Evolutionary conservation across 805 yeast species (phyloP), one percentile per base, ranked within the genome.

Genomic region (Yamadazyma akitaensis): DNA sequence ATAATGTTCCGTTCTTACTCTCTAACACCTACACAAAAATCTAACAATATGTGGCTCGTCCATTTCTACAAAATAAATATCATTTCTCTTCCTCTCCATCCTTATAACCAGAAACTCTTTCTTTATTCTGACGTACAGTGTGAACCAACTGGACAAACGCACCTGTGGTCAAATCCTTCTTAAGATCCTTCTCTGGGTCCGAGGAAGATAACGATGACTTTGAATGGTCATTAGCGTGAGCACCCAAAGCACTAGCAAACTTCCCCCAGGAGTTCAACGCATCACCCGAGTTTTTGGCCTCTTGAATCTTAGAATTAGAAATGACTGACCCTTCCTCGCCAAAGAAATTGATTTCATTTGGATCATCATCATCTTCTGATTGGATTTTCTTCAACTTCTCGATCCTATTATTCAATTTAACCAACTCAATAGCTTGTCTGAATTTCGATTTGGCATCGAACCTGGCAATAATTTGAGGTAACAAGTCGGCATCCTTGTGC

Each of bases 371-470:
- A 28, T 75, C 80, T 30, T 75, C 81, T 41, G 73, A 75, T 58
- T 79, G 86, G 54, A 81, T 57, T 47, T 75, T 73, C 66, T 84
- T 81, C 61, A 92, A 76, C 54, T 84, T 82, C 58, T 79, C 73
- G 63, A 92, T 82, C 62, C 87, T 79, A 65, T 90, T 90, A 58
- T 85, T 81, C 67, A 92, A 79, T 56, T 81, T 82, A 43, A 92
- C 91, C 60, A 88, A 73, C 62, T 89, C 94, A 56, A 88, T 84
- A 33, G 94, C 97, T 56, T 85, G 87, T 58, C 84, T 81, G 70
- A 94, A 83, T 65, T 86, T 90, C 58, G 79, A 76, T 60, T 87
- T 88, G 28, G 96, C 95, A 60, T 84, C 81, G 76, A 89, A 87
- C 37, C 88, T 88, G 60, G 82, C 81, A 69, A 81, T 81, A 67